A percentile compares a stretch with the other conserved stretches of the same genome.
Evolutionary conservation across 768 basidiomycete genomes (phyloP).

Genomic region (Clavaria fumosa): DNA sequence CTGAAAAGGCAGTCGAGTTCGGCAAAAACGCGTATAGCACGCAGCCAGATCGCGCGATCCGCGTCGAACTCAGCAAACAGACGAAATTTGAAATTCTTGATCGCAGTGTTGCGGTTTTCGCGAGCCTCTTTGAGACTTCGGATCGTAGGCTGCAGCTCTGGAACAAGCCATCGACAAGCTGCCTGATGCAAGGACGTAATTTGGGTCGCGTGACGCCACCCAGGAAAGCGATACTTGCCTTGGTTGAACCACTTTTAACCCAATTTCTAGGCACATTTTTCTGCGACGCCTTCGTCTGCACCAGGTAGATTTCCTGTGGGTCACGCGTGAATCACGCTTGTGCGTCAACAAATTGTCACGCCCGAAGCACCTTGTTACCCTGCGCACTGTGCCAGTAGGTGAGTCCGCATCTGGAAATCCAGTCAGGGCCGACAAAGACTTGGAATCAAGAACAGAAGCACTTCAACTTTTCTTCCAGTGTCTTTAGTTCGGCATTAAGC

Average conservation of each 20-base stretch:
- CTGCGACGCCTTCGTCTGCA: slow-evolving; percentile 49
- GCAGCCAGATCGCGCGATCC: slow-evolving; percentile 69
- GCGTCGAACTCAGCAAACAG: slow-evolving; percentile 71
- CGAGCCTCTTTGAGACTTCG: slow-evolving; percentile 85
- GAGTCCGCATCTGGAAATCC: slow-evolving; percentile 18
- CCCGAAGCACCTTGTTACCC: slow-evolving; percentile 54
- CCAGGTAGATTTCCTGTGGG: slow-evolving; percentile 76
- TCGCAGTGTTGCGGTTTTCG: slow-evolving; percentile 65
- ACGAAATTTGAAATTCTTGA: slow-evolving; percentile 72
- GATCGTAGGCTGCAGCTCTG: slow-evolving; percentile 52
- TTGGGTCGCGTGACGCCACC: background rate
- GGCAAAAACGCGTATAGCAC: slow-evolving; percentile 71
- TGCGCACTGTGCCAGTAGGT: slow-evolving; percentile 44
- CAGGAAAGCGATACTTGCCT: slow-evolving; percentile 30
- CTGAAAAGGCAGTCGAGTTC: slow-evolving; percentile 96
- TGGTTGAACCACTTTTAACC: slow-evolving; percentile 67
- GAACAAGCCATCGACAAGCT: slow-evolving; percentile 62
- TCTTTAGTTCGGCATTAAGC: slow-evolving; percentile 52
- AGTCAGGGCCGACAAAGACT: slow-evolving; percentile 1
- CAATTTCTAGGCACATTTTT: slow-evolving; percentile 69
- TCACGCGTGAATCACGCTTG: no score
- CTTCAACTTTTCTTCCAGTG: slow-evolving; percentile 55
- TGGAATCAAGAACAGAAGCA: slow-evolving; percentile 18
- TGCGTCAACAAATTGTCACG: background rate
- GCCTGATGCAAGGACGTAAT: slow-evolving; percentile 27